Evolutionary conservation across 805 yeast species (phyloP), one percentile per base, ranked within the genome.

Genomic region (Metschnikowia corniflorae): DNA sequence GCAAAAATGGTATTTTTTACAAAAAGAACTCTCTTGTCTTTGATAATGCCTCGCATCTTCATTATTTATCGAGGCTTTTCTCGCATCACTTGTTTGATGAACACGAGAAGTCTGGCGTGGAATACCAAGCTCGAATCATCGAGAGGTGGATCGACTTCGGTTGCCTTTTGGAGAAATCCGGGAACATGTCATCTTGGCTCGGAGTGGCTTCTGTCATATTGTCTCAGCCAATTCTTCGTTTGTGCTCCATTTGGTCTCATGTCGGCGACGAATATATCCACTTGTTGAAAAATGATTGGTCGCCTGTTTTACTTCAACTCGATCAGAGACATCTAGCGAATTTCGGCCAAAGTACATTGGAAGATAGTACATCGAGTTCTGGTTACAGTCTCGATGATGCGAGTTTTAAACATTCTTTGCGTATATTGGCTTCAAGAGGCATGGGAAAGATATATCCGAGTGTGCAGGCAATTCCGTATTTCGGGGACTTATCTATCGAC

Each of bases 181-280:
- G 97, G 33, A 95, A 91, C 55, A 86, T 87, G 89, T 89, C 88
- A 0, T 81, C 93, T 20, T 91, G 97, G 97, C 65, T 87, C 16
- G 95, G 96, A 0, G 78, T 91, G 47, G 86, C 96, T 1, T 80
- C 93, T 0, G 71, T 83, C 2, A 71, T 89, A 2, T 82, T 95
- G 51, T 84, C 95, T 0, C 77, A 82, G 37, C 95, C 96, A 0
- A 70, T 91, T 2, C 63, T 91, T 39, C 73, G 97, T 46, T 65
- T 91, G 30, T 64, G 74, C 18, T 72, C 75, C 36, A 73, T 89
- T 1, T 91, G 97, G 97, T 65, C 80, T 6, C 65, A 68, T 31
- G 85, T 88, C 4, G 74, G 83, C 10, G 71, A 73, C 15, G 73
- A 74, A 19, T 67, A 75, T 30, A 58, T 85, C 35, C 78, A 75